Base-by-base conservation (phyloP, 306 rosid genomes). In the Canavalia ensiformis region DNA sequence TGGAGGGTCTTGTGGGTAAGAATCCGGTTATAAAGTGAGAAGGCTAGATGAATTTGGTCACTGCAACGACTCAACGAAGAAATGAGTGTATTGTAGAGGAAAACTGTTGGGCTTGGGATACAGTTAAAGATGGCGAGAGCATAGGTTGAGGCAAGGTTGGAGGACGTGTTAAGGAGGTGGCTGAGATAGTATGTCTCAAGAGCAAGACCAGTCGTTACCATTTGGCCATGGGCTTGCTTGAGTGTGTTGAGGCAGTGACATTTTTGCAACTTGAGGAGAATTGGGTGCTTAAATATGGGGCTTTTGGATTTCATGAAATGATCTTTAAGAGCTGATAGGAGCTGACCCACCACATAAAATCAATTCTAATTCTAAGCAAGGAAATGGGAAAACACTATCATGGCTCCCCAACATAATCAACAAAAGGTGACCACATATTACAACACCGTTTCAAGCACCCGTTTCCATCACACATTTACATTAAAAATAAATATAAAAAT, bases 61-160 rank as follows among this genome's bases (percentile, higher is more conserved):
- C 0, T 25, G 6, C 62, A 70, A 74, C 25, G 72, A 57, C 41
- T 42, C 8, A 84, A 30, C 0, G 90, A 87, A 52, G 88, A 84
- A 87, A 87, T 87, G 75, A 84, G 85, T 7, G 90, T 87, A 5
- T 87, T 87, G 9, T 78, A 84, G 72, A 87, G 88, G 71, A 87
- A 87, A 81, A 84, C 18, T 4, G 90, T 78, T 44, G 90, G 90
- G 60, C 0, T 69, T 41, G 78, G 81, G 71, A 84, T 82, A 39
- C 0, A 25, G 71, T 72, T 74, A 54, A 87, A 84, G 81, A 87
- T 75, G 8, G 73, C 29, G 8, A 84, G 62, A 34, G 86, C 83
- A 33, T 87, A 87, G 77, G 67, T 0, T 12, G 79, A 10, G 76
- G 72, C 8, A 34, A 84, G 29, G 7, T 82, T 84, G 25, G 88